These are phyloP conservation scores for Oryza longistaminata DNA, from an alignment of 176 grass and related monocot genomes.

Conservation along the genomic window DNA sequence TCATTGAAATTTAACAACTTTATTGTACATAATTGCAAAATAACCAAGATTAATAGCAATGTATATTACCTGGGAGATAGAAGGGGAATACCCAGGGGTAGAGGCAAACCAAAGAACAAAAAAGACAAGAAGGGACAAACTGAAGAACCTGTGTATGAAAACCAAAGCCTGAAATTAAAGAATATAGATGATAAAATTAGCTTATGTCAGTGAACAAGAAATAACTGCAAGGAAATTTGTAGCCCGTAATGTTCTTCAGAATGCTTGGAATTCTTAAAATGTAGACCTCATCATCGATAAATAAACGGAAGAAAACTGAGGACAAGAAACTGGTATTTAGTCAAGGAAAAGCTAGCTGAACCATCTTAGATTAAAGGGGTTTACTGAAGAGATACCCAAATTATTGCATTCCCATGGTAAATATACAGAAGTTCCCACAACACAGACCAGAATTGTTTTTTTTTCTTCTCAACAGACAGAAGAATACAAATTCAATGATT, in stretches of 20 bases:
- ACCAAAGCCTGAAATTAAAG: slow-evolving; percentile 92
- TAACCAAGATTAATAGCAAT: background rate
- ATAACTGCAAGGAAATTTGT: background rate
- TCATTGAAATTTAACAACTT: background rate
- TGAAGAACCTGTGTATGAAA: slow-evolving; percentile 90
- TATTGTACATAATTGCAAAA: background rate
- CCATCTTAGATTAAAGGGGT: background rate
- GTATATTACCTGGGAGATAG: slow-evolving; percentile 54
- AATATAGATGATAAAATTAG: slow-evolving; percentile 36
- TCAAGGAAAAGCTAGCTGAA: background rate
- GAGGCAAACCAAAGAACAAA: slow-evolving; percentile 83
- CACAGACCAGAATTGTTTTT: background rate
- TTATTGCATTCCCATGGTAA: background rate
- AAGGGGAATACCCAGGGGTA: slow-evolving; percentile 32
- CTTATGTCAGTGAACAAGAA: background rate
- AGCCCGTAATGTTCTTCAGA: background rate
- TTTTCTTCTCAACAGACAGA: background rate
- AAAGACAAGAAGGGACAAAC: slow-evolving; percentile 84
- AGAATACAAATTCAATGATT: background rate
- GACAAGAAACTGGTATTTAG: background rate
- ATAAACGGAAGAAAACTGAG: background rate
- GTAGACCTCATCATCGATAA: background rate
- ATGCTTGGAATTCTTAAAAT: background rate
- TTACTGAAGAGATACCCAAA: background rate
- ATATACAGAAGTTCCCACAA: background rate